Evolutionary conservation across 1,139 yeast species (phyloP).

Genomic region (Zhuliangozyma blackwelliae): DNA sequence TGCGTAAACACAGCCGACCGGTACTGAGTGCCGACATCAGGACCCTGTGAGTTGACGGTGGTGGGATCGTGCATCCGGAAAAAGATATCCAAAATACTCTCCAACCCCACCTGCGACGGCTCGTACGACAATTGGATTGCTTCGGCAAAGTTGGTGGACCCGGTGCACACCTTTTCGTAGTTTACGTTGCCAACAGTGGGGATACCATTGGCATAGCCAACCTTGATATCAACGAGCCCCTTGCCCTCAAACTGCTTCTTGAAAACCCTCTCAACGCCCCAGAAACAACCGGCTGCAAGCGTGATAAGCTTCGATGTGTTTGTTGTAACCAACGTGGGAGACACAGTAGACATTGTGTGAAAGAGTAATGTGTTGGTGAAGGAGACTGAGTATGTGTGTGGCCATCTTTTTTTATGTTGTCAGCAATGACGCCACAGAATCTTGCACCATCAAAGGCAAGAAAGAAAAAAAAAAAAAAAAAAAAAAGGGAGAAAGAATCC

Average conservation of each 20-base stretch:
- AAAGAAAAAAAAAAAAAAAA: background rate
- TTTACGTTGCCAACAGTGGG: conserved; percentile 47
- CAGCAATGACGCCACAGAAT: background rate
- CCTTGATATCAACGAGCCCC: conserved; percentile 72
- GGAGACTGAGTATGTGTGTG: conserved; percentile 1
- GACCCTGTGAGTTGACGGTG: conserved; percentile 65
- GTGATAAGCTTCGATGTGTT: conserved; percentile 50
- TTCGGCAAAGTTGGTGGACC: conserved; percentile 71
- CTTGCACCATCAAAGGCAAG: background rate
- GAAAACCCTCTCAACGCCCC: conserved; percentile 91
- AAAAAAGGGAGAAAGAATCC: too few relatives aligned
- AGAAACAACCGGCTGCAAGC: conserved; percentile 83
- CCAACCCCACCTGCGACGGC: conserved; percentile 55
- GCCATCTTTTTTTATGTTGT: background rate
- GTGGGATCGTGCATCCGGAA: conserved; percentile 83
- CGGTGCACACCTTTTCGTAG: conserved; percentile 73
- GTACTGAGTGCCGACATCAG: conserved; percentile 80
- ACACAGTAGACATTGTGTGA: conserved; percentile 18
- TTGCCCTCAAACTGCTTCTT: conserved; percentile 58
- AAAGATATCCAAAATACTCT: conserved; percentile 73
- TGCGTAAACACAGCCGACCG: conserved; percentile 72
- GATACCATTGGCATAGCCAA: conserved; percentile 86
- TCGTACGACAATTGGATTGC: conserved; percentile 79
- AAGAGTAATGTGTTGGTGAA: background rate
- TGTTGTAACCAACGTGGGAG: conserved; percentile 35